A percentile compares a stretch with the other conserved stretches of the same genome.
These are phyloP conservation scores for Ailanthus altissimus DNA, from an alignment of 345 rosid species.

Conservation along the genomic window DNA sequence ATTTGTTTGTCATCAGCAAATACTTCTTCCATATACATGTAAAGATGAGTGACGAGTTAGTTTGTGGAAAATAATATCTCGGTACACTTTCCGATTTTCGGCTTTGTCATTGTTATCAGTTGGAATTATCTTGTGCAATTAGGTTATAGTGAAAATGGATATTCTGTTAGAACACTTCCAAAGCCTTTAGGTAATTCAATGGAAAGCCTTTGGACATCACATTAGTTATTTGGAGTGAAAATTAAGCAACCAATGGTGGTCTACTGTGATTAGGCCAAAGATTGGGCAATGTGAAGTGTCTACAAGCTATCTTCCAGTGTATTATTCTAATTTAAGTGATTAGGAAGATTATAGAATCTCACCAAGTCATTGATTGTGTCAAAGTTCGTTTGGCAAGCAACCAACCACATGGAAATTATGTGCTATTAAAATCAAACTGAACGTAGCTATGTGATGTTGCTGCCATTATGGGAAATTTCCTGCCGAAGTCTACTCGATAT, in stretches of 20 bases:
- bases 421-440: background rate
- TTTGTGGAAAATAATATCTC: too few relatives aligned
- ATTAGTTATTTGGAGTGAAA: background rate
- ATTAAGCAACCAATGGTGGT: background rate
- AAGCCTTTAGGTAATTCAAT: background rate
- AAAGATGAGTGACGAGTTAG: background rate
- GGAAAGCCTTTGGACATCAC: background rate
- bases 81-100: background rate
- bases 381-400: background rate
- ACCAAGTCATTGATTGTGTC: background rate
- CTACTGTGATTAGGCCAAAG: background rate
- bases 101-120: background rate
- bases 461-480: background rate
- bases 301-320: background rate
- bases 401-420: background rate
- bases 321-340: background rate
- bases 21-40: slow-evolving; percentile 7
- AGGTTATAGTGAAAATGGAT: too few relatives aligned
- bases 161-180: background rate
- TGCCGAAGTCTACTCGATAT: background rate
- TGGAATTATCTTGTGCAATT: background rate
- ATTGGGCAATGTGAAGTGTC: background rate
- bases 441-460: background rate
- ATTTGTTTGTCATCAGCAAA: background rate
- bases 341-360: background rate